Evolutionary conservation across 108 stramenopile genomes (phyloP), one percentile per base, ranked within the genome.

Genomic region (Cyclotella cryptica): DNA sequence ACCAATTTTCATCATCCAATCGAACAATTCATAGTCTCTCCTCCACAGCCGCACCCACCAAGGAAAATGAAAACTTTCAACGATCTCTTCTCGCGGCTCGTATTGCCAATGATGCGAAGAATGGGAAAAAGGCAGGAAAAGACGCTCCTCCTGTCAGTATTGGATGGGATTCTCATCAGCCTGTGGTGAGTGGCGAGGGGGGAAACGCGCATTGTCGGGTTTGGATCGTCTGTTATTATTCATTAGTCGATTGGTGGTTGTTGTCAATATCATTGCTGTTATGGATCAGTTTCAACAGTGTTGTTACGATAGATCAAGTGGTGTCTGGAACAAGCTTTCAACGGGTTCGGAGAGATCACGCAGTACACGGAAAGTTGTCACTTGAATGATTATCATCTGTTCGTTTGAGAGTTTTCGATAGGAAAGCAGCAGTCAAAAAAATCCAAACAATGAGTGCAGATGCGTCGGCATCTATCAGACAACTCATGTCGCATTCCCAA

Each of bases 101-200:
- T 12, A 71, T 83, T 52, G 81, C 77, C 64, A 78, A 72, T 59
- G 64, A 58, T 27, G 78, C 68, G 19, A 58, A 68, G 3, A 84
- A 80, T 18, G 87, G 82, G 44, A 88, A 87, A 59, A 81, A 83
- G 77, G 88, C 83, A 10, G 55, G 55, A 12, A 66, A 72, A n/a
- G 84, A 94, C 77, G 86, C 88, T 59, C 88, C 90, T 47, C 93
- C 93, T 12, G 84, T 85, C 18, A 89, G 90, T 71, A 71, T 98
- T 61, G 97, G 97, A 14, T 98, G 97, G 97, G 90, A 97, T 75
- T 89, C 95, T 52, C 96, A 98, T 74, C 46, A 76, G n/a, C 60
- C 91, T 15, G 88, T 93, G 58, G 90, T 90, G 88, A 80, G 89
- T 87, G 5, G 29, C 44, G 19, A 47, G 4, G 6, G 2, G 3